Evolutionary conservation across 1,284 basidiomycete genomes (phyloP), one percentile per base, ranked within the genome.

Genomic region (Heimioporus retisporus): DNA sequence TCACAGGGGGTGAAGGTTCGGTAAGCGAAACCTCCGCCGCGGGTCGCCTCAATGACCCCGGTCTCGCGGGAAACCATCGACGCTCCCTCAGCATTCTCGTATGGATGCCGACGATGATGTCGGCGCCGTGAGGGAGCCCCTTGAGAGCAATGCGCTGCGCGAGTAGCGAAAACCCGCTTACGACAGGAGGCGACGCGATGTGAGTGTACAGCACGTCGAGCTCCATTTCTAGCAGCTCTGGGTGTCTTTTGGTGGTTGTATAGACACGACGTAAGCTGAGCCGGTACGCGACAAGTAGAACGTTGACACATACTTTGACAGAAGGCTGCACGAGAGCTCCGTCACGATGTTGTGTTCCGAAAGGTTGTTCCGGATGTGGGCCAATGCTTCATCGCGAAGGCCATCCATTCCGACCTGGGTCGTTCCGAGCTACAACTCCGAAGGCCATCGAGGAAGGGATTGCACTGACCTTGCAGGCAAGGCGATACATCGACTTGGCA

Each of bases 401-500:
- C 53, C 2, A 1, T 72, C 67, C 1, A 75, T 13, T 11, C 70
- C 74, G 15, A 77, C 64, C 75, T 77, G 28, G 25, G 14, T 2
- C 25, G 25, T 28, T 53, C 5, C 23, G n/a, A 19, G 3, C 16
- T 13, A 7, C 48, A 10, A 10, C 19, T 21, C 16, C 19, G 16
- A 19, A 19, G n/a, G 15, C 18, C 15, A 23, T n/a, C n/a, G n/a
- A n/a, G n/a, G 35, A 15, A 4, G 16, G 2, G 13, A 44, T 5
- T 16, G 46, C 13, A 55, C 66, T 7, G 7, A 77, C 75, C 73
- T 77, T 77, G 31, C 59, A 65, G 2, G 75, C 74, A 3, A 77
- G 74, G 19, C 69, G 71, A 61, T 79, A 79, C 75, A 79, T 79
- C 0, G 77, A 79, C 61, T 79, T 77, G 2, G 77, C 75, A 6